Conservation (phyloP, 495 filamentous ascomycete genomes). For the Aspergillus funiculosus region DNA sequence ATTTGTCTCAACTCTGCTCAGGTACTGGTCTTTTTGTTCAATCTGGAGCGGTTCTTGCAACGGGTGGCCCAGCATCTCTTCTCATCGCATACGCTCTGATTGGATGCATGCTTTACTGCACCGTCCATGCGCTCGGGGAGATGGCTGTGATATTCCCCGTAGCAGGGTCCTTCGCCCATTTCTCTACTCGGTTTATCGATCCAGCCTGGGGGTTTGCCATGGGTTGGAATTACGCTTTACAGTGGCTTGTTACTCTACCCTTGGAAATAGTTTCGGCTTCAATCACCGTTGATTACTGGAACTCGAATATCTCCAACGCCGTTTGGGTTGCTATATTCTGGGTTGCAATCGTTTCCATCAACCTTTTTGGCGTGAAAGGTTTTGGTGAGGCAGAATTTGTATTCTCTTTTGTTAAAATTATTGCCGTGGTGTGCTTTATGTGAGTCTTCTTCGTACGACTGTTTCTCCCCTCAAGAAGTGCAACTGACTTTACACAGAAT, state of each 20-base stretch:
- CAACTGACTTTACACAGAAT: slow-evolving; percentile 46
- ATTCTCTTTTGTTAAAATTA: slow-evolving; percentile 80
- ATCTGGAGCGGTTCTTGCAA: slow-evolving; percentile 69
- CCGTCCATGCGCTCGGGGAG: slow-evolving; percentile 86
- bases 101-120: slow-evolving; percentile 86
- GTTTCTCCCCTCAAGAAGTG: neutral
- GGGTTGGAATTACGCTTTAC: slow-evolving; percentile 97
- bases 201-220: slow-evolving; percentile 97
- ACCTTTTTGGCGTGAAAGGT: slow-evolving; percentile 78
- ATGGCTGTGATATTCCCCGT: slow-evolving; percentile 88
- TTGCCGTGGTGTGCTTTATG: slow-evolving; percentile 86
- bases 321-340: slow-evolving; percentile 87
- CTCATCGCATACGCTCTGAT: slow-evolving; percentile 78
- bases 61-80: slow-evolving; percentile 79
- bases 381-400: slow-evolving; percentile 91
- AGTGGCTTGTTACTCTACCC: slow-evolving; percentile 86
- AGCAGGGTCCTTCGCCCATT: slow-evolving; percentile 87
- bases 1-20: too few species aligned
- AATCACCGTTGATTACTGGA: slow-evolving; percentile 86
- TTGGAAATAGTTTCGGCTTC: slow-evolving; percentile 88
- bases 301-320: slow-evolving; percentile 56
- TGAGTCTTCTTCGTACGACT: slow-evolving; percentile 35
- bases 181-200: slow-evolving; percentile 87
- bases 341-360: slow-evolving; percentile 66
- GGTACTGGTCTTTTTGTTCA: slow-evolving; percentile 89